Evolutionary conservation across 768 basidiomycete genomes (phyloP).

Genomic region (Psilocybe sp.): DNA sequence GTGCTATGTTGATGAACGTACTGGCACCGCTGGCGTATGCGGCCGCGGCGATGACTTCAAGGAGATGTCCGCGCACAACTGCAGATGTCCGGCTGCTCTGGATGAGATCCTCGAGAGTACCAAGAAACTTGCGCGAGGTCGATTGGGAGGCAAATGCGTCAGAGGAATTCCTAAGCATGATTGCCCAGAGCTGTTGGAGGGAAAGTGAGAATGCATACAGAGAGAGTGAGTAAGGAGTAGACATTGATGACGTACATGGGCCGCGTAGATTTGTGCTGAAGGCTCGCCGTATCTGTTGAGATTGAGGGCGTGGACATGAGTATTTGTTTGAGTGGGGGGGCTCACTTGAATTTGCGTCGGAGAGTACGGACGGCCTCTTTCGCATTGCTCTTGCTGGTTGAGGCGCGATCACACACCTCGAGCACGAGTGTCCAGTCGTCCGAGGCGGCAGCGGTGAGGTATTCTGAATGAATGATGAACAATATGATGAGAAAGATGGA

Average conservation of each 20-base stretch:
- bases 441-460: constrained; percentile 71
- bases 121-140: constrained; percentile 73
- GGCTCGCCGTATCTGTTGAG: constrained; percentile 67
- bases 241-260: constrained; percentile 46
- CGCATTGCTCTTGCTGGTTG: constrained; percentile 64
- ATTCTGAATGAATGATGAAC: constrained; percentile 40
- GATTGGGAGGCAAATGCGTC: constrained; percentile 70
- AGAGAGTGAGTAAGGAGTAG: background rate
- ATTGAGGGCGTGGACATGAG: constrained; percentile 3
- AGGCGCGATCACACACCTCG: constrained; percentile 84
- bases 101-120: constrained; percentile 74
- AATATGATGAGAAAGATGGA: background rate
- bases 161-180: constrained; percentile 82
- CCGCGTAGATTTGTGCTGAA: constrained; percentile 71
- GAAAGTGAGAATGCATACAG: constrained; percentile 2
- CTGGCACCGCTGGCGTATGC: constrained; percentile 61
- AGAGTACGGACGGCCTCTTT: constrained; percentile 85
- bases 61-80: constrained; percentile 75
- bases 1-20: constrained; percentile 29
- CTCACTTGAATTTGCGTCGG: constrained; percentile 80
- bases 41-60: constrained; percentile 81
- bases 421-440: constrained; percentile 83
- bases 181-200: constrained; percentile 78
- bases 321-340: constrained; percentile 1
- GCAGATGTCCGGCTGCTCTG: constrained; percentile 62